phyloP scores from a whole-genome alignment of 441 rosid species.

The Capsella rubella region DNA sequence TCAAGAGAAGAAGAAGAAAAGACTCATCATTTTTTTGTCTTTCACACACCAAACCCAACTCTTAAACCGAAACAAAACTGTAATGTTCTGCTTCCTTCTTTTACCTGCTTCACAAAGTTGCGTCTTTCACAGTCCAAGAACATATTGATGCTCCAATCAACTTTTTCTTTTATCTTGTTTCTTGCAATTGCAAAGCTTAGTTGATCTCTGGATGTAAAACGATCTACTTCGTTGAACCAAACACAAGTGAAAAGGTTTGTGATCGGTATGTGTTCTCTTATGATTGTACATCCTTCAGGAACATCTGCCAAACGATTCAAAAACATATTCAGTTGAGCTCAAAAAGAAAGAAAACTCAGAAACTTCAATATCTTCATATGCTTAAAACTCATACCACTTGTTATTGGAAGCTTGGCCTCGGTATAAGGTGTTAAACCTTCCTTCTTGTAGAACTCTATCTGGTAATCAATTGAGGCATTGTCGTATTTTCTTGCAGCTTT shows the following conservation, averaged over 20 bases:
- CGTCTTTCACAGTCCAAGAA: constrained; percentile 94
- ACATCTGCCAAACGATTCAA: constrained; percentile 62
- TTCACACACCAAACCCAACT: background rate
- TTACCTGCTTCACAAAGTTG: constrained; percentile 88
- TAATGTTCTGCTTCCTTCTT: constrained; percentile 1
- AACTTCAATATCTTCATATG: background rate
- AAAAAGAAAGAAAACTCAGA: background rate
- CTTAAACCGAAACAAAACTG: background rate
- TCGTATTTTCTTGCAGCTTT: constrained; percentile 88
- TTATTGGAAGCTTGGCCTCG: constrained; percentile 80
- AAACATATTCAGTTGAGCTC: constrained; percentile 9
- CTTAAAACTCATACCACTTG: constrained; percentile 62
- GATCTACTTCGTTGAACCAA: constrained; percentile 94
- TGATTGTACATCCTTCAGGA: constrained; percentile 90
- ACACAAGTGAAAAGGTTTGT: constrained; percentile 79
- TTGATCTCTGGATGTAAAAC: constrained; percentile 91
- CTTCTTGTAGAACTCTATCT: constrained; percentile 73
- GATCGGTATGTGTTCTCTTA: constrained; percentile 78
- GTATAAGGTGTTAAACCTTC: constrained; percentile 88
- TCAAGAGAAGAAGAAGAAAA: constrained; percentile 1
- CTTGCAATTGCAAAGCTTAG: constrained; percentile 82
- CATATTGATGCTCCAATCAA: constrained; percentile 76
- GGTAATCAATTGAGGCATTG: constrained; percentile 78
- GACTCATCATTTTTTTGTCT: background rate
- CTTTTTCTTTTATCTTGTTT: constrained; percentile 77